phyloP scores from a whole-genome alignment of 2,329 filamentous ascomycete species.

The Nemania serpens region DNA sequence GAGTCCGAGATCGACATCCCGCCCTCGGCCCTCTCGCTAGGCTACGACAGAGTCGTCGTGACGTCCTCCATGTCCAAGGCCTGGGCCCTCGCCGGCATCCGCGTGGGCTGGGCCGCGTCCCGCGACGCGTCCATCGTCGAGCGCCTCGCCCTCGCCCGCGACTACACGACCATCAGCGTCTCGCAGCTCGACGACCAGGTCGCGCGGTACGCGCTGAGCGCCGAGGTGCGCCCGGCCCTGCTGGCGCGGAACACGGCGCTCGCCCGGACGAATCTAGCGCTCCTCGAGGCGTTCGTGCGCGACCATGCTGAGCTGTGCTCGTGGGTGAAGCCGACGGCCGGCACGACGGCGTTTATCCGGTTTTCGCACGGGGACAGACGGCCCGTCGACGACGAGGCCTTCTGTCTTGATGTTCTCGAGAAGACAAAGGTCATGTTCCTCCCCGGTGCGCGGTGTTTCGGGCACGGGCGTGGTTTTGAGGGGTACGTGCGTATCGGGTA shows the following conservation, averaged over 20 bases:
- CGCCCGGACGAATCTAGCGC: conserved; percentile 62
- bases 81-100: conserved; percentile 80
- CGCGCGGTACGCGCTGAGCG: conserved; percentile 73
- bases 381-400: conserved; percentile 71
- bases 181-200: conserved; percentile 81
- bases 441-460: conserved; percentile 76
- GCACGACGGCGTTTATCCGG: conserved; percentile 78
- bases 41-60: conserved; percentile 71
- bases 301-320: conserved; percentile 64
- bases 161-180: conserved; percentile 87
- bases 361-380: conserved; percentile 63
- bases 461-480: conserved; percentile 57
- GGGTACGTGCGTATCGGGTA: conserved; percentile 81
- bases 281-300: conserved; percentile 66
- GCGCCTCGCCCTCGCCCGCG: conserved; percentile 65
- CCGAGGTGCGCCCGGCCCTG: conserved; percentile 46
- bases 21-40: conserved; percentile 71
- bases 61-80: conserved; percentile 87
- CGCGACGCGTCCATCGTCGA: conserved; percentile 66
- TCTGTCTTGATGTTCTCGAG: conserved; percentile 71
- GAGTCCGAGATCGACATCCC: conserved; percentile 68
- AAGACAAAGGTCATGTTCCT: conserved; percentile 75
- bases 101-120: conserved; percentile 81
- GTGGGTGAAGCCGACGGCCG: conserved; percentile 75
- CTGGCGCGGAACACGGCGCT: conserved; percentile 66